phyloP scores from a whole-genome alignment of 768 basidiomycete species.

The Mycena capillaripes region DNA sequence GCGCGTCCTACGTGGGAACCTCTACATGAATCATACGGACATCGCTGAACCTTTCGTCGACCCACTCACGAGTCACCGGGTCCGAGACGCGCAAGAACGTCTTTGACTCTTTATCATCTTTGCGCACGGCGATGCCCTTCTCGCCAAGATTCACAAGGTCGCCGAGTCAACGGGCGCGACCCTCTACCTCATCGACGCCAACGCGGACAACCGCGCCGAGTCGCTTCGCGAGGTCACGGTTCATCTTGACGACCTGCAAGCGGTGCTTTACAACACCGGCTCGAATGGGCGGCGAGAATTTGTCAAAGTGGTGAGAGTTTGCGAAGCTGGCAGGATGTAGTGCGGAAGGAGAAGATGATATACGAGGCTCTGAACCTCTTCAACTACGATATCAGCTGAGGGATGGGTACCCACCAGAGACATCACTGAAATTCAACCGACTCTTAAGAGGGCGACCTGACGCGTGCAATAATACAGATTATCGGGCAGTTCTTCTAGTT shows the following conservation, averaged over 20 bases:
- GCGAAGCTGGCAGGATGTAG: conserved; percentile 95
- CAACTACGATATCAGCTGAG: conserved; percentile 95
- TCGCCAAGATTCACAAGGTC: conserved; percentile 97
- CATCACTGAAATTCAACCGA: conserved; percentile 86
- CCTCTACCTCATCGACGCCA: conserved; percentile 95
- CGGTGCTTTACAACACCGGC: conserved; percentile 91
- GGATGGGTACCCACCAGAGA: conserved; percentile 98
- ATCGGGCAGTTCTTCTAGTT: conserved; percentile 93
- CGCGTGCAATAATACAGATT: conserved; percentile 66
- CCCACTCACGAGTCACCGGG: conserved; percentile 83
- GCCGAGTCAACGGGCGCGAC: conserved; percentile 99
- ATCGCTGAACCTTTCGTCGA: conserved; percentile 95
- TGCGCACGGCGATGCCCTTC: conserved; percentile 92
- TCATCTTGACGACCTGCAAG: conserved; percentile 92
- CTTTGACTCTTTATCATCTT: conserved; percentile 99
- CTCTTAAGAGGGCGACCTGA: conserved; percentile 86
- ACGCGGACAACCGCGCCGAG: conserved; percentile 92
- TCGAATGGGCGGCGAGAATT: conserved; percentile 87
- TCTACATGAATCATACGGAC: conserved; percentile 99
- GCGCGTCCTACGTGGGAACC: conserved; percentile 96
- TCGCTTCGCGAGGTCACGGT: conserved; percentile 89
- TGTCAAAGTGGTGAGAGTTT: conserved; percentile 85
- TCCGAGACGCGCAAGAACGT: conserved; percentile 95
- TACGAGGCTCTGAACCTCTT: conserved; percentile 96
- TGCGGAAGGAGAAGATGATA: conserved; percentile 95